Percentiles rank a stretch among this genome's conserved stretches.
These are phyloP conservation scores for Aspergillus fijiensis DNA, from an alignment of 2,329 filamentous ascomycete genomes.

Conservation along the genomic window DNA sequence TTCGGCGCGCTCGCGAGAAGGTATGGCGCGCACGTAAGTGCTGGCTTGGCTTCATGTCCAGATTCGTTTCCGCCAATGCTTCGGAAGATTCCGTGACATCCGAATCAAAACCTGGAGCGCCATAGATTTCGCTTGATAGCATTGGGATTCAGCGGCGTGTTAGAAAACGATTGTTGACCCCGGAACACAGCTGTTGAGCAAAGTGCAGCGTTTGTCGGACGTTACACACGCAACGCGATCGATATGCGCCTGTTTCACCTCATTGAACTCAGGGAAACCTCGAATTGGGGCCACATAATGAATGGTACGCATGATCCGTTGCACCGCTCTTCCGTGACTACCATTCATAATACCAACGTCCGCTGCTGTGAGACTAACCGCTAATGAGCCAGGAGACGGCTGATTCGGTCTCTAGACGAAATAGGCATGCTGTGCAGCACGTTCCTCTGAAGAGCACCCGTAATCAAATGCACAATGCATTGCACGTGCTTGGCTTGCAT, in stretches of 20 bases:
- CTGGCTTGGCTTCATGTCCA: slow-evolving; percentile 42
- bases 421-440: not conserved
- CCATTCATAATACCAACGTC: not conserved
- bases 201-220: slow-evolving; percentile 40
- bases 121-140: no score
- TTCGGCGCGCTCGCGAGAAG: slow-evolving; percentile 37
- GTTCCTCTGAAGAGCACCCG: not conserved
- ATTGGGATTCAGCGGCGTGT: no score
- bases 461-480: not conserved
- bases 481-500: not conserved
- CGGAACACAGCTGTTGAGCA: slow-evolving; percentile 47
- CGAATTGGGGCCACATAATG: not conserved
- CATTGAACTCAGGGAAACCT: not conserved
- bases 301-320: not conserved
- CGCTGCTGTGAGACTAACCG: not conserved
- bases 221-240: slow-evolving; percentile 31
- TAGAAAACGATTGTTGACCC: slow-evolving; percentile 24
- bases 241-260: not conserved
- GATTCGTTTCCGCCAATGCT: slow-evolving; percentile 39
- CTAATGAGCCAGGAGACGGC: not conserved
- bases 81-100: slow-evolving; percentile 32
- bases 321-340: not conserved
- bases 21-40: slow-evolving; percentile 50
- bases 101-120: slow-evolving; percentile 37
- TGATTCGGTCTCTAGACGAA: not conserved